Evolutionary conservation across 106 monocot species (phyloP).

Genomic region (Dioscorea dumetorum): DNA sequence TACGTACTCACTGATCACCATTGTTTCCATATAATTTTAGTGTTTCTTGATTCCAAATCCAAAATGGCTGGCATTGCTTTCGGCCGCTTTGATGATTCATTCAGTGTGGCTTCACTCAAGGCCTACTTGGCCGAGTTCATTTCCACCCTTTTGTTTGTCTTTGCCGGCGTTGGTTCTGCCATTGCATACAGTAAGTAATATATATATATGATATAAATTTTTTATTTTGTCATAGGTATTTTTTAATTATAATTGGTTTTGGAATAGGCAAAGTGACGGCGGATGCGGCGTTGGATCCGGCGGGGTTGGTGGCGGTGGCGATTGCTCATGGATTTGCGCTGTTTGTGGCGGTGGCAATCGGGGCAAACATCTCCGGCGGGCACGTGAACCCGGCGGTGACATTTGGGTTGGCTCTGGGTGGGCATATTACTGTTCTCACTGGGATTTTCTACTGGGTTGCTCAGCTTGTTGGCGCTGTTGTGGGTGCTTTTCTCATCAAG

Average conservation of each 20-base stretch:
- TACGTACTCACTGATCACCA: not conserved
- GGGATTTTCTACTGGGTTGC: conserved; percentile 19
- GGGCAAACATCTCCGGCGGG: conserved; percentile 43
- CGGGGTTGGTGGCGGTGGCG: conserved; percentile 37
- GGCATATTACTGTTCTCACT: conserved; percentile 26
- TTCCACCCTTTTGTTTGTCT: conserved; percentile 26
- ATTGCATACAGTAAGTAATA: conserved; percentile 22
- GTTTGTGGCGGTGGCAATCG: conserved; percentile 33
- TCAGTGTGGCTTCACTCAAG: conserved; percentile 32
- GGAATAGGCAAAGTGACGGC: conserved; percentile 32
- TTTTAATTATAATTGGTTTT: not conserved
- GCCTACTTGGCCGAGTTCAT: conserved; percentile 50
- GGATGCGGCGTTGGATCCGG: conserved; percentile 18
- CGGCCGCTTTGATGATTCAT: conserved; percentile 44
- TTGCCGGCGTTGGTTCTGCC: conserved; percentile 33
- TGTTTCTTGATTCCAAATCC: too few relatives aligned
- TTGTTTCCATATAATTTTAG: not conserved
- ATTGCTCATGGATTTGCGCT: conserved; percentile 32
- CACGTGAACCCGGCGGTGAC: conserved; percentile 35
- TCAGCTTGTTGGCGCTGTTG: conserved; percentile 21
- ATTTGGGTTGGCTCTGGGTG: conserved; percentile 33
- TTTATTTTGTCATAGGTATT: too few relatives aligned
- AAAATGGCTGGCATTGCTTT: conserved; percentile 24
- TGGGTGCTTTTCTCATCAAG: conserved; percentile 25
- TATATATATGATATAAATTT: not conserved